A percentile compares a stretch with the other conserved stretches of the same genome.
Conservation (phyloP, 2,329 filamentous ascomycete genomes). For the Beauveria varroae region DNA sequence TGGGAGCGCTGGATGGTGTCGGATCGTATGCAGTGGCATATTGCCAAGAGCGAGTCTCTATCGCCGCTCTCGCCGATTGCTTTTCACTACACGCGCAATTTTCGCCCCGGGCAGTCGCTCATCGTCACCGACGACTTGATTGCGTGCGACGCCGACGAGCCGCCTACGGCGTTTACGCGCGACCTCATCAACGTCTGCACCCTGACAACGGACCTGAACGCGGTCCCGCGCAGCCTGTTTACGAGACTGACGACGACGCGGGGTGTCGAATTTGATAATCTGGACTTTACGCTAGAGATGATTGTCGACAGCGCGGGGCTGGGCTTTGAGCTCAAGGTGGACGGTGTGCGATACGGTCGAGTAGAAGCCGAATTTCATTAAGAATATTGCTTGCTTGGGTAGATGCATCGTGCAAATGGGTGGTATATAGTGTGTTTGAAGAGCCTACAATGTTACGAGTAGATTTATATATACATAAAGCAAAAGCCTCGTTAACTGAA, state of each 20-base stretch:
- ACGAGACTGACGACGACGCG: conserved; percentile 70
- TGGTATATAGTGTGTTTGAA: neutral
- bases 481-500: neutral
- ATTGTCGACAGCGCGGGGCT: conserved; percentile 70
- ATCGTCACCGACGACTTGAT: conserved; percentile 76
- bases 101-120: conserved; percentile 68
- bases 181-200: conserved; percentile 69
- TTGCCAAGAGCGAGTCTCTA: conserved; percentile 70
- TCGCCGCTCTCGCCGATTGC: conserved; percentile 68
- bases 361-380: conserved; percentile 74
- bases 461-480: neutral
- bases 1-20: conserved; percentile 81
- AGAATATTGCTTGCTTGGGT: neutral
- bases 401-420: neutral
- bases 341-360: conserved; percentile 67
- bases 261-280: conserved; percentile 73
- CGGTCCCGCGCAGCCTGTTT: conserved; percentile 66
- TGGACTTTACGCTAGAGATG: conserved; percentile 80
- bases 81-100: conserved; percentile 82
- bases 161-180: conserved; percentile 51
- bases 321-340: conserved; percentile 71
- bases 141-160: conserved; percentile 62
- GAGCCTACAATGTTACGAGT: neutral
- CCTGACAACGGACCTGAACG: conserved; percentile 70
- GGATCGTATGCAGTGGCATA: conserved; percentile 81